These are phyloP conservation scores for Novymonas esmeraldas DNA, from an alignment of 208 protist genomes.

Conservation along the genomic window DNA sequence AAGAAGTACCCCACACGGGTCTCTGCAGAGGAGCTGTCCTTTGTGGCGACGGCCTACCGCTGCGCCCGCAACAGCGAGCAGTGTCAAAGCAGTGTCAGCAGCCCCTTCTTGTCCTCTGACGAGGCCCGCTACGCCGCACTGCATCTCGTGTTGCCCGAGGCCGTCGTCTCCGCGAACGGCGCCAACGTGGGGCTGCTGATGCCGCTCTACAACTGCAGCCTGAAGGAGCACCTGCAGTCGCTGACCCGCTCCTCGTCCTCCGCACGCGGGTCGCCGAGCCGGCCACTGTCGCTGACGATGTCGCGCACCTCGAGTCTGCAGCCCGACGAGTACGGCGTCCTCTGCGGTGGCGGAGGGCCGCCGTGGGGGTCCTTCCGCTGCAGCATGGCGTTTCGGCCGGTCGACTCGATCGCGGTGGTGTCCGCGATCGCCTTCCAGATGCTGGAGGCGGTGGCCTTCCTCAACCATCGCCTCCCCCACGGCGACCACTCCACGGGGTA, in stretches of 20 bases:
- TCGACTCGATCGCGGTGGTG: conserved; percentile 47
- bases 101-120: conserved; percentile 15
- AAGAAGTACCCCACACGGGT: conserved; percentile 47
- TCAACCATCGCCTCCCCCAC: conserved; percentile 69
- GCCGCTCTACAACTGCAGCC: conserved; percentile 65
- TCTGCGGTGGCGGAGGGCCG: neutral
- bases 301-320: conserved; percentile 1
- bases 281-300: neutral
- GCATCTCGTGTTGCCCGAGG: conserved; percentile 71
- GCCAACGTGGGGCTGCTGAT: conserved; percentile 70
- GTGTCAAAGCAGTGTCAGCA: conserved; percentile 20
- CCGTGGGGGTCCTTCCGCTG: neutral
- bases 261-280: neutral
- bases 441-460: conserved; percentile 47
- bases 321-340: conserved; percentile 1
- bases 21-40: conserved; percentile 37
- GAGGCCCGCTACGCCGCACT: conserved; percentile 23
- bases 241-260: neutral
- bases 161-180: conserved; percentile 41
- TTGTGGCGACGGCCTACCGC: conserved; percentile 30
- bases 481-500: conserved; percentile 48
- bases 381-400: conserved; percentile 39
- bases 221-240: conserved; percentile 61
- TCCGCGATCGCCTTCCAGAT: conserved; percentile 70
- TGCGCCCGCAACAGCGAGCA: conserved; percentile 13